Conservation (phyloP, 257 asterid species). For the Misopates orontium region DNA sequence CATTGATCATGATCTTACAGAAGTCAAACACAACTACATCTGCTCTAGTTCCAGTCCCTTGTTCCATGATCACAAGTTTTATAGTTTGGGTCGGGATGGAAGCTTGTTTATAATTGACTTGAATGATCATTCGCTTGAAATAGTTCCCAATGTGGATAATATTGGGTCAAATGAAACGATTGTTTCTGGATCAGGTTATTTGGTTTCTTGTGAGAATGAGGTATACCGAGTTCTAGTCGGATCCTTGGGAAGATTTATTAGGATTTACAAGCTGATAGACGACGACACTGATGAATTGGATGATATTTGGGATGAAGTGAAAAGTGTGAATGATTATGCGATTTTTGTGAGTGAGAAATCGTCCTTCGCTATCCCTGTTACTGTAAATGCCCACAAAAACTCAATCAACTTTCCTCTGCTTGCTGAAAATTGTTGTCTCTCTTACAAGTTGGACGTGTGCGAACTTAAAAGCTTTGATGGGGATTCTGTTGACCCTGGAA, state of each 20-base stretch:
- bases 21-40: background rate
- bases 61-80: background rate
- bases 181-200: background rate
- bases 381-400: background rate
- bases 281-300: too few relatives aligned
- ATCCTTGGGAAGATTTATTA: background rate
- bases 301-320: background rate
- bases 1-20: background rate
- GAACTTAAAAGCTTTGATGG: background rate
- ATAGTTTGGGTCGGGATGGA: background rate
- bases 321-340: background rate
- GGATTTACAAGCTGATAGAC: background rate
- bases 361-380: background rate
- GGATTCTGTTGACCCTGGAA: background rate
- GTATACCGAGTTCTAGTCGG: background rate
- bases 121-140: background rate
- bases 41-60: background rate
- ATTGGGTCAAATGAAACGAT: background rate
- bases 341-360: background rate
- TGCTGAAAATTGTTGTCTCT: background rate
- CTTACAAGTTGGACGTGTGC: background rate
- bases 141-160: too few relatives aligned
- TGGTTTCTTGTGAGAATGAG: background rate
- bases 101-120: background rate
- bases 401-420: slow-evolving; percentile 5